Percentiles rank a stretch among this genome's conserved stretches.
Conservation (phyloP, 441 rosid genomes). For the Adansonia gregorii region DNA sequence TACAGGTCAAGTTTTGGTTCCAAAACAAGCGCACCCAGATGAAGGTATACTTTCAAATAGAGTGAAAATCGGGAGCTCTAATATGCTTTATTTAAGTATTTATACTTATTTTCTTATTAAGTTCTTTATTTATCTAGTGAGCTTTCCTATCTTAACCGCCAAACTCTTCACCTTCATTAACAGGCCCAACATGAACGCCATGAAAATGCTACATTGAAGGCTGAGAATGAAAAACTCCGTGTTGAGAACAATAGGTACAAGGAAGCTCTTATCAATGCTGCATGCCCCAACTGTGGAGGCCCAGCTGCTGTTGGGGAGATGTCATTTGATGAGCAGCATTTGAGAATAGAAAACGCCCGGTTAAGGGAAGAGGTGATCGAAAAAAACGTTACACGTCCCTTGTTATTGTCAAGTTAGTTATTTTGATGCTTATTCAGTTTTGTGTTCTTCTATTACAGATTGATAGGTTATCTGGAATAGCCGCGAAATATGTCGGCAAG, state of each 20-base stretch:
- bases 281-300: slow-evolving; percentile 95
- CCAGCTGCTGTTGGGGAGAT: slow-evolving; percentile 93
- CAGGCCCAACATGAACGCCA: slow-evolving; percentile 92
- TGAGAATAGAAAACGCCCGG: slow-evolving; percentile 91
- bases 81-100: no score
- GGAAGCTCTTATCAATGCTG: slow-evolving; percentile 80
- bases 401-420: not conserved
- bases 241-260: slow-evolving; percentile 87
- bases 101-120: not conserved
- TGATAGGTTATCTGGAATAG: slow-evolving; percentile 86
- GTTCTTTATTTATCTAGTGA: not conserved
- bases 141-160: not conserved
- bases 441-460: slow-evolving; percentile 46
- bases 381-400: not conserved
- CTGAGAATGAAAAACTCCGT: slow-evolving; percentile 83
- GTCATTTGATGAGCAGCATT: slow-evolving; percentile 96
- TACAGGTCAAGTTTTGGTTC: slow-evolving; percentile 98
- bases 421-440: not conserved
- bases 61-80: no score
- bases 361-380: slow-evolving; percentile 79
- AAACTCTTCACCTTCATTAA: not conserved
- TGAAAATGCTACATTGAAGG: slow-evolving; percentile 70
- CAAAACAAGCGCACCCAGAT: slow-evolving; percentile 98
- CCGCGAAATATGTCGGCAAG: slow-evolving; percentile 90
- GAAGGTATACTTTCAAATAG: slow-evolving; percentile 45